These are phyloP conservation scores for Cynara cardunculus DNA, from an alignment of 129 eudicot genomes.

Conservation along the genomic window DNA sequence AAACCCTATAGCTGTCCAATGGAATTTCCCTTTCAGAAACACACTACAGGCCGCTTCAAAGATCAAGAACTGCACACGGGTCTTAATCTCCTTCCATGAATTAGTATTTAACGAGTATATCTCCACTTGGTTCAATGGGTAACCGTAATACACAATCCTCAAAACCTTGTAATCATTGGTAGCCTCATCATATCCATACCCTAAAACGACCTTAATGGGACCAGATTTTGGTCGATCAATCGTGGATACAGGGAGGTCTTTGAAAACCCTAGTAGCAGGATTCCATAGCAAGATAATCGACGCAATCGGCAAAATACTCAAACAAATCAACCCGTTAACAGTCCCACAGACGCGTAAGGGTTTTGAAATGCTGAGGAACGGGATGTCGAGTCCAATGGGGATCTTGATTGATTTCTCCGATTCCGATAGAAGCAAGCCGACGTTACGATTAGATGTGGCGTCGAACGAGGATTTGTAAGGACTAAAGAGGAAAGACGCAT, in stretches of 20 bases:
- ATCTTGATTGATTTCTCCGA: conserved; percentile 1
- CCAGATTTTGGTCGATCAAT: conserved; percentile 16
- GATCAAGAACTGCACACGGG: conserved; percentile 11
- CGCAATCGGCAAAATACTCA: conserved; percentile 21
- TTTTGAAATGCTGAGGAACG: conserved; percentile 9
- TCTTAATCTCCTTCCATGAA: conserved; percentile 21
- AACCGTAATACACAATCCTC: conserved; percentile 27
- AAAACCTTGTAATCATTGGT: conserved; percentile 18
- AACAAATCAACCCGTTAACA: conserved; percentile 17
- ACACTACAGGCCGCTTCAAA: conserved; percentile 15
- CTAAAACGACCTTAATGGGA: conserved; percentile 25
- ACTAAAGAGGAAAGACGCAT: conserved; percentile 16
- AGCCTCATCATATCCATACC: conserved; percentile 20
- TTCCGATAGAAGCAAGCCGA: conserved; percentile 2
- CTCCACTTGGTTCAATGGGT: conserved; percentile 22
- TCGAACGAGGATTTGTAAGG: background rate
- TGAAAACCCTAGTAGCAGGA: conserved; percentile 30
- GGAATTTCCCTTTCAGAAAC: conserved; percentile 16
- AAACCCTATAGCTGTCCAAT: conserved; percentile 26
- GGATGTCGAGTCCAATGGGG: conserved; percentile 12
- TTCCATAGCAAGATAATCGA: conserved; percentile 23
- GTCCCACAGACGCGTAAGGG: conserved; percentile 20
- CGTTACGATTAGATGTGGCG: background rate
- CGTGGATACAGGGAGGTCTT: conserved; percentile 6
- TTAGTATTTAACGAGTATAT: conserved; percentile 16